Percentiles rank a stretch among this genome's conserved stretches.
These are phyloP conservation scores for Dioszegia aurantiaca DNA, from an alignment of 768 basidiomycete genomes.

Conservation along the genomic window DNA sequence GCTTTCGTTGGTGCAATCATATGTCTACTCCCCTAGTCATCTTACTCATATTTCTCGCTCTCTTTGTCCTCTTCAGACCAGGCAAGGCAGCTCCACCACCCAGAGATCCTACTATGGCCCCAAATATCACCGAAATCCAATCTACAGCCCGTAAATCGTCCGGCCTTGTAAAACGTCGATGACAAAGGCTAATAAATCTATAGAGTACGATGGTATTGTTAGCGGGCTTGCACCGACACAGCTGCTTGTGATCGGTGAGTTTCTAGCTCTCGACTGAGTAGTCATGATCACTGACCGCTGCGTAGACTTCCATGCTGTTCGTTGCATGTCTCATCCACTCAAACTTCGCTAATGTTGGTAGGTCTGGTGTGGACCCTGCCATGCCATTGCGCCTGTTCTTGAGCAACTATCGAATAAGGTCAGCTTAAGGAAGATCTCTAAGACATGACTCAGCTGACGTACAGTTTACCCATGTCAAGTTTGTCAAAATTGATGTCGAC, in stretches of 20 bases:
- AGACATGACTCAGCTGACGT: neutral
- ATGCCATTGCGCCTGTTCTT: conserved; percentile 47
- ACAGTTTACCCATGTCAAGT: conserved; percentile 44
- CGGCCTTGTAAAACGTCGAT: neutral
- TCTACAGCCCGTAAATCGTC: conserved; percentile 32
- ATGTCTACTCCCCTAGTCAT: conserved; percentile 5
- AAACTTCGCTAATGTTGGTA: too few relatives aligned
- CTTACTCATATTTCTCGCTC: conserved; percentile 6
- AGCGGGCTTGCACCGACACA: conserved; percentile 32
- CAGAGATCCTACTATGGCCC: conserved; percentile 27
- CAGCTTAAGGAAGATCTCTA: neutral
- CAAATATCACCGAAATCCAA: conserved; percentile 39
- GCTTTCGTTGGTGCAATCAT: neutral
- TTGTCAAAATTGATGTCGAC: conserved; percentile 53
- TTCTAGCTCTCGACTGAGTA: neutral
- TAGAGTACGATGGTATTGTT: conserved; percentile 47
- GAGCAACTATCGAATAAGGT: conserved; percentile 42
- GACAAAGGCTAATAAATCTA: neutral
- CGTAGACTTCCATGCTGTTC: conserved; percentile 47
- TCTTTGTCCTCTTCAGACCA: too few relatives aligned
- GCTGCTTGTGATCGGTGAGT: conserved; percentile 47
- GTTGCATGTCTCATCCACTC: too few relatives aligned
- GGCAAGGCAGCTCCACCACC: neutral
- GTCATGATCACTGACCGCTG: neutral
- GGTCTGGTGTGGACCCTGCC: conserved; percentile 48